Evolutionary conservation across 371 early-diverging fungal species (phyloP).

Genomic region (Blakeslea trispora): DNA sequence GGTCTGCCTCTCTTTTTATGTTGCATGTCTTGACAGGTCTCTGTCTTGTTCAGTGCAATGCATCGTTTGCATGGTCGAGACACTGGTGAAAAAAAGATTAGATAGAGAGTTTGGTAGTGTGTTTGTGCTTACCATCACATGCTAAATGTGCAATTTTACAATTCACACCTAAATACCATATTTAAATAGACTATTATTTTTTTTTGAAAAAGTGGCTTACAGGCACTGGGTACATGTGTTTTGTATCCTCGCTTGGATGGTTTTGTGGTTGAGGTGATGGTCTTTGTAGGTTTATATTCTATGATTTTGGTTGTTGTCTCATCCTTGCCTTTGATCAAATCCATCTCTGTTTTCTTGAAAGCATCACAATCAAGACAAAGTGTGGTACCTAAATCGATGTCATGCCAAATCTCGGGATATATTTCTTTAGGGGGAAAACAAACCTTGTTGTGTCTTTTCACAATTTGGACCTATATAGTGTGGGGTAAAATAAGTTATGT

Average conservation of each 20-base stretch:
- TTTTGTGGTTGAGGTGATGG: slow-evolving; percentile 1
- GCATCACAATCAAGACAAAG: too few species aligned
- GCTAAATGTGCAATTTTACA: slow-evolving; percentile 54
- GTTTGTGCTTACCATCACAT: slow-evolving; percentile 45
- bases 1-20: slow-evolving; percentile 84
- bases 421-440: too few species aligned
- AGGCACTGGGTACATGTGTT: slow-evolving; percentile 40
- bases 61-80: slow-evolving; percentile 79
- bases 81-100: slow-evolving; percentile 33
- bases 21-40: slow-evolving; percentile 77
- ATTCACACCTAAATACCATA: slow-evolving; percentile 30
- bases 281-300: too few species aligned
- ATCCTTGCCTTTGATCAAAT: too few species aligned
- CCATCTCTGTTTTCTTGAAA: too few species aligned
- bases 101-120: not conserved
- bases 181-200: not conserved
- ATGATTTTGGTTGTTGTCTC: too few species aligned
- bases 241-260: slow-evolving; percentile 30
- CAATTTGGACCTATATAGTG: too few species aligned
- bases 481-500: too few species aligned
- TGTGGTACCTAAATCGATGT: too few species aligned
- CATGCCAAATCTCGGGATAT: too few species aligned
- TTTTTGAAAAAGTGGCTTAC: slow-evolving; percentile 16
- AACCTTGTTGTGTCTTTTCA: too few species aligned
- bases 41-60: slow-evolving; percentile 68